Conservation (phyloP, 2,329 filamentous ascomycete genomes). For the Pseudopithomyces chartarum region DNA sequence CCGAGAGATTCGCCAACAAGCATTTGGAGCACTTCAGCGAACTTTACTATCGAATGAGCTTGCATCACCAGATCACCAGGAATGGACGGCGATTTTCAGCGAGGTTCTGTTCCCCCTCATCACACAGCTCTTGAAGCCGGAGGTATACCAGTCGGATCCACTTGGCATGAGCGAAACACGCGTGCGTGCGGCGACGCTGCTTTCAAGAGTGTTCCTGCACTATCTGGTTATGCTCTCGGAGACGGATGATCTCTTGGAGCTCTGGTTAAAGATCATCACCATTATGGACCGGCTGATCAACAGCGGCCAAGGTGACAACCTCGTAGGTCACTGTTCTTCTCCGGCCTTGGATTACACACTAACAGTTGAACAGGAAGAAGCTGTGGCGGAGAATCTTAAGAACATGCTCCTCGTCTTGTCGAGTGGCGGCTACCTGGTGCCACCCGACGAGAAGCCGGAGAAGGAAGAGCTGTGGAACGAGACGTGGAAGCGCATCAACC, state of each 20-base stretch:
- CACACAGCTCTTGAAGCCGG: constrained; percentile 83
- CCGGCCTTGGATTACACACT: constrained; percentile 10
- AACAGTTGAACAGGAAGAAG: constrained; percentile 72
- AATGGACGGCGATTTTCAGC: constrained; percentile 94
- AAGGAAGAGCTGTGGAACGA: constrained; percentile 64
- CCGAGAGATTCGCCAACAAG: constrained; percentile 87
- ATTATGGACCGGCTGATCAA: constrained; percentile 97
- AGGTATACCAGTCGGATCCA: constrained; percentile 89
- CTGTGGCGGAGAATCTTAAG: constrained; percentile 92
- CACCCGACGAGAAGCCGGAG: constrained; percentile 61
- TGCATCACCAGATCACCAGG: constrained; percentile 79
- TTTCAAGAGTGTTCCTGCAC: constrained; percentile 95
- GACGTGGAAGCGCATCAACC: constrained; percentile 63
- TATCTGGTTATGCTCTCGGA: constrained; percentile 84
- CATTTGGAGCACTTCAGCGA: constrained; percentile 83
- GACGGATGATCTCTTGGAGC: constrained; percentile 85
- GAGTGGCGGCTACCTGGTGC: constrained; percentile 80
- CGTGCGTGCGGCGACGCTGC: constrained; percentile 84
- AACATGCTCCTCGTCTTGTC: constrained; percentile 96
- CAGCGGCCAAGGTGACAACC: constrained; percentile 85
- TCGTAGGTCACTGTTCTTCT: constrained; percentile 64
- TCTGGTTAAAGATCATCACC: constrained; percentile 91
- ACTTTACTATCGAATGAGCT: constrained; percentile 84
- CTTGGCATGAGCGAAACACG: constrained; percentile 94
- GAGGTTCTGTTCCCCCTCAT: constrained; percentile 95